Evolutionary conservation across 768 basidiomycete species (phyloP).

Genomic region (Filobasidium wieringae): DNA sequence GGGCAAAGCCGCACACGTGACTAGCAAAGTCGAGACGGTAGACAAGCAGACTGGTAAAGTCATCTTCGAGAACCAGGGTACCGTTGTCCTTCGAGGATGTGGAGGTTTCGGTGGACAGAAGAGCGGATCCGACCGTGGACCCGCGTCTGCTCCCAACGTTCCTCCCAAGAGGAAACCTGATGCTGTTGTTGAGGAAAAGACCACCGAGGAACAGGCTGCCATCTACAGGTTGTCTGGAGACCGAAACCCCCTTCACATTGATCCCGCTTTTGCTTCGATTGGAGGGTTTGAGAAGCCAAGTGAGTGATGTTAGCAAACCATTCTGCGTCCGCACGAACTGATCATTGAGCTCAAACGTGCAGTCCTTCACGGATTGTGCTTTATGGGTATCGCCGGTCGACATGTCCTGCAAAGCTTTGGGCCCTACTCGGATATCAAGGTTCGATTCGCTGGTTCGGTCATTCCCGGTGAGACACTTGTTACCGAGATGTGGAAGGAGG

Average conservation of each 20-base stretch:
- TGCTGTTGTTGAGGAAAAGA: conserved; percentile 77
- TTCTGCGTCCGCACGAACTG: conserved; percentile 40
- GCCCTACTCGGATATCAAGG: conserved; percentile 83
- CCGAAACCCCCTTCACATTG: conserved; percentile 80
- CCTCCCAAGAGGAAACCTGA: conserved; percentile 77
- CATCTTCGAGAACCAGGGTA: conserved; percentile 84
- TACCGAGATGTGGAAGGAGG: conserved; percentile 98
- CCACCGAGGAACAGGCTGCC: conserved; percentile 67
- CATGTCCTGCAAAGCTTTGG: conserved; percentile 83
- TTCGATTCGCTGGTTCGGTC: conserved; percentile 83
- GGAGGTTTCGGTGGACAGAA: conserved; percentile 96
- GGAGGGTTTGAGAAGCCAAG: conserved; percentile 88
- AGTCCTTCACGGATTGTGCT: conserved; percentile 60
- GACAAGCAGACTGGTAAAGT: conserved; percentile 66
- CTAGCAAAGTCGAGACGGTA: conserved; percentile 61
- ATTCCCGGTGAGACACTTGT: conserved; percentile 91
- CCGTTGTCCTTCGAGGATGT: conserved; percentile 79
- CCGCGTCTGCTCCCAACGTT: conserved; percentile 68
- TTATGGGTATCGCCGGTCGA: conserved; percentile 84
- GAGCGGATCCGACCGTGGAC: conserved; percentile 69
- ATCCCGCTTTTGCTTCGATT: conserved; percentile 83
- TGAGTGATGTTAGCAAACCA: conserved; percentile 16
- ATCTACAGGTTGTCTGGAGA: conserved; percentile 93
- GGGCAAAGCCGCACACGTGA: conserved; percentile 87
- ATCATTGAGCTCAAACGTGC: background rate